Evolutionary conservation across 352 stramenopile species (phyloP), one percentile per base, ranked within the genome.

Genomic region (Pythium apleroticum): DNA sequence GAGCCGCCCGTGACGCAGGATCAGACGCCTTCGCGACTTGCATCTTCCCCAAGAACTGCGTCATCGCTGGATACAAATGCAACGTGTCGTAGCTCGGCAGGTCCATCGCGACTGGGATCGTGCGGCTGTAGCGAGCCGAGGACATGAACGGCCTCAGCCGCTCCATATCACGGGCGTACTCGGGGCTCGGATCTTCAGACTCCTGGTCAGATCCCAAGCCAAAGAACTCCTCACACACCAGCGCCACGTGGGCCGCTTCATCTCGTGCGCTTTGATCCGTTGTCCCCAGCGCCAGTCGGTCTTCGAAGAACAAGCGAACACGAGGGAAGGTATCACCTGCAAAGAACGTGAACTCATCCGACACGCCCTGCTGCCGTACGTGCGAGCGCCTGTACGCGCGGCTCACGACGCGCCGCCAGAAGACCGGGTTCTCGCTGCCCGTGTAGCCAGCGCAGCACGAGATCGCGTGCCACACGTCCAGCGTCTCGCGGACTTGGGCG

Each of bases 381-480:
- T 57, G 50, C 50, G 50, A 41, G 14, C 50, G 50, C 17, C 50
- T 27, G 50, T 57, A 57, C 30, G 50, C 25, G 15, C 33, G 28
- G 27, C 50, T 57, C 27, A 57, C 30, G 27, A 57, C 50, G 12
- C 27, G 27, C 5, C 50, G 50, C 50, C 50, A 57, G 17, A 57
- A 57, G 17, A 57, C 30, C 1, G 50, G 50, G n/a, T 57, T 57
- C 28, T 57, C 50, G 12, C 27, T 43, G 30, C 15, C 50, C 27
- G 50, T 57, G n/a, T 35, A 57, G 14, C 50, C 50, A 11, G 50
- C 25, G 50, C 50, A 57, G 50, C 50, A 57, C 15, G 50, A 15
- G 30, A 57, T 41, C 27, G 50, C 50, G 28, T 57, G 50, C 50
- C 50, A 57, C 28, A 57, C 50, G 19, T 57, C 50, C 9, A 57